These are phyloP conservation scores for Colletotrichum sojae DNA, from an alignment of 2,329 filamentous ascomycete species.

Conservation along the genomic window DNA sequence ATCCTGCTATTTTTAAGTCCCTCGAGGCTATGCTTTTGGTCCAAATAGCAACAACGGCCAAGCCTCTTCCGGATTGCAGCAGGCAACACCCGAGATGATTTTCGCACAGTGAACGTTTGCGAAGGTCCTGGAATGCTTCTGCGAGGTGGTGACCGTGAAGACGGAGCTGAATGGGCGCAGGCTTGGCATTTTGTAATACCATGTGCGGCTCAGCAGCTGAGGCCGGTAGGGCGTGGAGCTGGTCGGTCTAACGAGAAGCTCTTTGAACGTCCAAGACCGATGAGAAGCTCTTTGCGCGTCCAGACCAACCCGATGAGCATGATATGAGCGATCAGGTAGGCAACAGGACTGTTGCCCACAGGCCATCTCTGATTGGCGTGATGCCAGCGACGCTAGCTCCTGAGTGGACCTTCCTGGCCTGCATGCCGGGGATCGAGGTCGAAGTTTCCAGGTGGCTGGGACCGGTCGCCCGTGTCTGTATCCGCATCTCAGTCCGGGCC, in stretches of 20 bases:
- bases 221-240: not conserved
- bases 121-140: slow-evolving; percentile 5
- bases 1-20: slow-evolving; percentile 30
- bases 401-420: slow-evolving; percentile 20
- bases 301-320: not conserved
- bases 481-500: slow-evolving; percentile 2
- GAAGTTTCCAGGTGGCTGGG: slow-evolving; percentile 37
- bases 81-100: slow-evolving; percentile 26
- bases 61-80: slow-evolving; percentile 11
- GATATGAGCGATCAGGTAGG: not conserved
- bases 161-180: not conserved
- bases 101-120: slow-evolving; percentile 9
- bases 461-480: slow-evolving; percentile 14
- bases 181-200: too few species aligned
- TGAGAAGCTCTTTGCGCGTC: slow-evolving; percentile 1
- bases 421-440: slow-evolving; percentile 16
- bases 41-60: slow-evolving; percentile 27
- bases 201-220: too few species aligned
- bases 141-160: not conserved
- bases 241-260: not conserved
- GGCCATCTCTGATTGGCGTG: slow-evolving; percentile 14
- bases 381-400: not conserved
- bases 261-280: not conserved
- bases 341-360: not conserved
- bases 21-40: slow-evolving; percentile 5